A percentile compares a stretch with the other conserved stretches of the same genome.
These are phyloP conservation scores for Limonium bicolor DNA, from an alignment of 148 eudicot genomes.

Conservation along the genomic window DNA sequence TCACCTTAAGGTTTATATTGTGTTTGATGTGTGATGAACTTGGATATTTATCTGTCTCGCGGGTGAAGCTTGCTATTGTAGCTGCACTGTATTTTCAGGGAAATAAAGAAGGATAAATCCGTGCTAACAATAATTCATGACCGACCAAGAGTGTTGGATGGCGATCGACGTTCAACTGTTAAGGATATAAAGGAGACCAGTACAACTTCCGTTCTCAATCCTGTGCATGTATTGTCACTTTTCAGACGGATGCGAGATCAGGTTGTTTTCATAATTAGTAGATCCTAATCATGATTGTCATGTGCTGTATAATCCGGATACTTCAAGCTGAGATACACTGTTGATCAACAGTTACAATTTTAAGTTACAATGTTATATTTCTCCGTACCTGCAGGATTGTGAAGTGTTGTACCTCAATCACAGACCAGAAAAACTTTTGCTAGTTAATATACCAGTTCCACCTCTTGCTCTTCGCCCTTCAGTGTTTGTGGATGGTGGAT, in stretches of 20 bases:
- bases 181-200: slow-evolving; percentile 29
- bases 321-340: too few relatives aligned
- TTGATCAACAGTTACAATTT: too few relatives aligned
- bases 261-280: too few relatives aligned
- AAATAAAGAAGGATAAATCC: slow-evolving; percentile 66
- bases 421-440: slow-evolving; percentile 85
- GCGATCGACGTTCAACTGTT: slow-evolving; percentile 19
- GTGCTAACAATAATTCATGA: slow-evolving; percentile 37
- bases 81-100: slow-evolving; percentile 31
- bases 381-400: slow-evolving; percentile 40
- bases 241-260: slow-evolving; percentile 67
- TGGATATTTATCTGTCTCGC: background rate
- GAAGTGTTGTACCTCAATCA: slow-evolving; percentile 66
- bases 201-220: slow-evolving; percentile 25
- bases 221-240: slow-evolving; percentile 47
- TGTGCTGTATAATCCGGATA: too few relatives aligned
- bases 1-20: too few relatives aligned
- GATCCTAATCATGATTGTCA: too few relatives aligned
- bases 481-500: slow-evolving; percentile 73
- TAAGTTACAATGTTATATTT: background rate
- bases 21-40: background rate
- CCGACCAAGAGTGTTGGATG: slow-evolving; percentile 32
- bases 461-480: slow-evolving; percentile 91
- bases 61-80: background rate
- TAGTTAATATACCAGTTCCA: slow-evolving; percentile 66